These are phyloP conservation scores for Diaporthe aspalathi DNA, from an alignment of 2,329 filamentous ascomycete genomes.

Conservation along the genomic window DNA sequence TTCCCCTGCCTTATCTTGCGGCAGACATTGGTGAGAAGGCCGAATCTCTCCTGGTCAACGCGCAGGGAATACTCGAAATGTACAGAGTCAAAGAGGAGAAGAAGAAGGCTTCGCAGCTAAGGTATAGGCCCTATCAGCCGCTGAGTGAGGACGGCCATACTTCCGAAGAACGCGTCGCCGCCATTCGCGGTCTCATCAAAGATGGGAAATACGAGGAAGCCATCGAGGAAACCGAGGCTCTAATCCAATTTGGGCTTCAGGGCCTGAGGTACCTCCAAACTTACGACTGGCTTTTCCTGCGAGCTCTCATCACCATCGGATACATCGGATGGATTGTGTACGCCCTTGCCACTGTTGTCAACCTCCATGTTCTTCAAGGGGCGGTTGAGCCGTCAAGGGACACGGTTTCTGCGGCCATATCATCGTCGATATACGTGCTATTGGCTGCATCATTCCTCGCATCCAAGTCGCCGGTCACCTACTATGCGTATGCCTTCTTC, in stretches of 20 bases:
- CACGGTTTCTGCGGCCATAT: constrained; percentile 68
- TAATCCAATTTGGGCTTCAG: constrained; percentile 82
- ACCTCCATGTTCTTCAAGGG: constrained; percentile 85
- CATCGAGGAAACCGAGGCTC: constrained; percentile 79
- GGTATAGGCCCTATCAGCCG: constrained; percentile 79
- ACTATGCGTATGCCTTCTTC: constrained; percentile 93
- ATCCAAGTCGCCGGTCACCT: constrained; percentile 82
- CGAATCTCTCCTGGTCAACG: constrained; percentile 84
- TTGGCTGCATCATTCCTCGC: constrained; percentile 84
- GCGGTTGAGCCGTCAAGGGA: constrained; percentile 73
- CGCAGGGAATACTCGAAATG: constrained; percentile 91
- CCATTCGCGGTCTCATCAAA: constrained; percentile 76
- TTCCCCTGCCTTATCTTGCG: constrained; percentile 85
- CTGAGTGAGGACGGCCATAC: constrained; percentile 73
- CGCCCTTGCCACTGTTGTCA: constrained; percentile 87
- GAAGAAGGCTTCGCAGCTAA: constrained; percentile 80
- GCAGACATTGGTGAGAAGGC: constrained; percentile 82
- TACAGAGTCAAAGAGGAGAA: constrained; percentile 92
- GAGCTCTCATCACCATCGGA: constrained; percentile 87
- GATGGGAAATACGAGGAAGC: constrained; percentile 77
- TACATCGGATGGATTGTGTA: constrained; percentile 98
- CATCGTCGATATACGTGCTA: constrained; percentile 79
- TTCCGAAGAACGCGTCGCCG: constrained; percentile 73
- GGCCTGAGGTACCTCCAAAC: constrained; percentile 95
- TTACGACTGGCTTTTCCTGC: constrained; percentile 97